A percentile compares a stretch with the other conserved stretches of the same genome.
Evolutionary conservation across 805 yeast genomes (phyloP).

Genomic region (Blastobotrys attinorum): DNA sequence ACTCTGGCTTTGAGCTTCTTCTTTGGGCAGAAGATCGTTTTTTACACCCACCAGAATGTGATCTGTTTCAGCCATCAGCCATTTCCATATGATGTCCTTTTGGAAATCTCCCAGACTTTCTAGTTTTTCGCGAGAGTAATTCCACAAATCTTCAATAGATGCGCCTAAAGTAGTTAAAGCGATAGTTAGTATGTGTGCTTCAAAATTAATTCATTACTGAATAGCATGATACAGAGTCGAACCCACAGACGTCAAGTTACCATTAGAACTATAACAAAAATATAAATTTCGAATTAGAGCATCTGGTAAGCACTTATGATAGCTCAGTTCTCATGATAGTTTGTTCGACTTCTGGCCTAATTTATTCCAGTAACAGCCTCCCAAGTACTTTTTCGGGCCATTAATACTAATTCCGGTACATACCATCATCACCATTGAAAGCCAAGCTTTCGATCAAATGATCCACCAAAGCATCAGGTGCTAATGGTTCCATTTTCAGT

Average conservation of each 20-base stretch:
- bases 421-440: constrained; percentile 26
- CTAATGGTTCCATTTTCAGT: constrained; percentile 4
- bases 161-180: constrained; percentile 22
- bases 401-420: too few relatives aligned
- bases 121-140: constrained; percentile 14
- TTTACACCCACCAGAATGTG: constrained; percentile 16
- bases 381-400: too few relatives aligned
- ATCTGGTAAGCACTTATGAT: too few relatives aligned
- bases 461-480: constrained; percentile 27
- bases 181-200: too few relatives aligned
- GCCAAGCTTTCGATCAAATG: constrained; percentile 24
- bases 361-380: too few relatives aligned
- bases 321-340: too few relatives aligned
- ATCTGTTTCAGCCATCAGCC: constrained; percentile 18
- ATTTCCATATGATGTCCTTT: constrained; percentile 21
- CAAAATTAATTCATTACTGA: too few relatives aligned
- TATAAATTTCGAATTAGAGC: not conserved
- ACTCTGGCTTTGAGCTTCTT: constrained; percentile 8
- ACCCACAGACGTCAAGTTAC: not conserved
- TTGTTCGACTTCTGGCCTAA: too few relatives aligned
- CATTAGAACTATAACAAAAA: not conserved
- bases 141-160: constrained; percentile 22
- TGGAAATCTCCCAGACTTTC: constrained; percentile 18
- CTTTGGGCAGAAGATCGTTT: constrained; percentile 5
- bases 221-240: constrained; percentile 1